These are phyloP conservation scores for Rozella allomycis DNA, from an alignment of 371 early-diverging fungal genomes.

Conservation along the genomic window DNA sequence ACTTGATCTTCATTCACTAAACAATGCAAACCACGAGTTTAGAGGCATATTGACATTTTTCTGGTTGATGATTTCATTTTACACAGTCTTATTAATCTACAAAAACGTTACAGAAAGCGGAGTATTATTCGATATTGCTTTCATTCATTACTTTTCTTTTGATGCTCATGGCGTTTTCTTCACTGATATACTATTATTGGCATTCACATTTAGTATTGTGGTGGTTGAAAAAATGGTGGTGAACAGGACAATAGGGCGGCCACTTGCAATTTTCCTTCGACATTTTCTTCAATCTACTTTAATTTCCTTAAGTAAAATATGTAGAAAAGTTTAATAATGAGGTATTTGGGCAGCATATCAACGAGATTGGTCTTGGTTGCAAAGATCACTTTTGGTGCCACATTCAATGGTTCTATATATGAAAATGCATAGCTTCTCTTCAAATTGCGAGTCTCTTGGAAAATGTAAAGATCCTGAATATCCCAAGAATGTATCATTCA, in stretches of 20 bases:
- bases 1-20: slow-evolving; percentile 27
- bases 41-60: slow-evolving; percentile 78
- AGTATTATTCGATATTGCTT: slow-evolving; percentile 23
- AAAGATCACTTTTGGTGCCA: slow-evolving; percentile 3
- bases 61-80: slow-evolving; percentile 67
- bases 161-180: slow-evolving; percentile 15
- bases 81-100: slow-evolving; percentile 41
- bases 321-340: neutral
- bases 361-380: neutral
- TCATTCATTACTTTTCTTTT: slow-evolving; percentile 8
- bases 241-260: too few relatives aligned
- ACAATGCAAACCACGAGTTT: slow-evolving; percentile 17
- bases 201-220: slow-evolving; percentile 33
- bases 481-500: slow-evolving; percentile 56
- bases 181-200: slow-evolving; percentile 40
- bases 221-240: slow-evolving; percentile 32
- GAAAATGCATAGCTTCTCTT: slow-evolving; percentile 16
- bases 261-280: too few relatives aligned
- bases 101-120: slow-evolving; percentile 46
- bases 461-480: slow-evolving; percentile 39
- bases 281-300: slow-evolving; percentile 27
- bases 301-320: slow-evolving; percentile 1
- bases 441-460: slow-evolving; percentile 18
- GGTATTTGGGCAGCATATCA: slow-evolving; percentile 3
- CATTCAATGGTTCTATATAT: slow-evolving; percentile 9